A percentile compares a stretch with the other conserved stretches of the same genome.
Evolutionary conservation across 2,329 filamentous ascomycete species (phyloP).

Genomic region (Colletotrichum echinochloae): DNA sequence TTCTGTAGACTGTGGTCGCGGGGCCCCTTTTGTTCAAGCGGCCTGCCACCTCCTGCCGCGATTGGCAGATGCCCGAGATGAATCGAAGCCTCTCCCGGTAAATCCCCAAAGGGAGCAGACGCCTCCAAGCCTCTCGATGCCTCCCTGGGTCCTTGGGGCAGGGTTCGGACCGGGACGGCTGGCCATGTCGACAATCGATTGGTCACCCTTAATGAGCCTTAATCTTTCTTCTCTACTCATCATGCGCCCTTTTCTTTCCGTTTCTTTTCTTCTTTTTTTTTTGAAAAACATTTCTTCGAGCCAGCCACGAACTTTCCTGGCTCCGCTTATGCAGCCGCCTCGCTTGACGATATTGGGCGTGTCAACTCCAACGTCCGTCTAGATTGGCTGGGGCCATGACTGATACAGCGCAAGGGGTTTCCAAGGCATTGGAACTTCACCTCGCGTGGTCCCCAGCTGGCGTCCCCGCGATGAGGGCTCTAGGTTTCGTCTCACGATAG

Average conservation of each 20-base stretch:
- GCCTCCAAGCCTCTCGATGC: neutral
- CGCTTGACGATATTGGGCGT: constrained; percentile 2
- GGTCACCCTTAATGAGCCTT: constrained; percentile 1
- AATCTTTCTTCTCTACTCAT: constrained; percentile 4
- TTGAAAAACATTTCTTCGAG: neutral
- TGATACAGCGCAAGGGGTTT: neutral
- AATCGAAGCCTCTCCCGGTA: constrained; percentile 21
- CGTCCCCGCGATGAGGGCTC: neutral
- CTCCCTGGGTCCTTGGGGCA: neutral
- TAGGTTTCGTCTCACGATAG: neutral
- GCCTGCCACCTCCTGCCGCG: neutral
- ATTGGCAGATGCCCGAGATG: constrained; percentile 31
- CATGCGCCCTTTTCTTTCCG: neutral
- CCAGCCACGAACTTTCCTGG: neutral
- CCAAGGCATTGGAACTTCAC: neutral
- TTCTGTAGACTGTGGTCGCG: neutral
- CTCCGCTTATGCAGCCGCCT: neutral
- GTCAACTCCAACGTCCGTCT: neutral
- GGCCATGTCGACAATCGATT: neutral
- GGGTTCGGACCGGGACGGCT: neutral
- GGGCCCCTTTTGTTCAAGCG: neutral
- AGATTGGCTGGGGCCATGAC: neutral
- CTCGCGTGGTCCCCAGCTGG: neutral
- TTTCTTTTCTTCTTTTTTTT: neutral
- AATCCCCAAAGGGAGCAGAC: neutral